These are phyloP conservation scores for Orbilia blumenaviensis DNA, from an alignment of 2,329 filamentous ascomycete species.

Conservation along the genomic window DNA sequence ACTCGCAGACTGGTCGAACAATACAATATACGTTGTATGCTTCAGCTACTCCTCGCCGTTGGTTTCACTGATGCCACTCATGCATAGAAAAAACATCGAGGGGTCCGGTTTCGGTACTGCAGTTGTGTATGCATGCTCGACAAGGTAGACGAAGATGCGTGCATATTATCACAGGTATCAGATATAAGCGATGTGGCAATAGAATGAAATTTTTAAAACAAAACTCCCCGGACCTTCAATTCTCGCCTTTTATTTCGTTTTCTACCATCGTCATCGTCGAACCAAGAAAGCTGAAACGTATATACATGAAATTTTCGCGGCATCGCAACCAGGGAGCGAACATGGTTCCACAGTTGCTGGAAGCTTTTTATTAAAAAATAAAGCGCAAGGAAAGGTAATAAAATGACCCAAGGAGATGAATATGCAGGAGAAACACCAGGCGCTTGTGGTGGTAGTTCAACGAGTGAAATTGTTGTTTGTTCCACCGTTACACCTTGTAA, in stretches of 20 bases:
- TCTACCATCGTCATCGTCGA: constrained; percentile 15
- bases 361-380: constrained; percentile 22
- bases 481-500: constrained; percentile 44
- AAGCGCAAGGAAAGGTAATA: constrained; percentile 10
- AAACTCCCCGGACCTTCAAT: background rate
- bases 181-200: constrained; percentile 25
- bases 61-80: background rate
- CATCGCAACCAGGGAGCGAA: constrained; percentile 16
- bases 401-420: constrained; percentile 34
- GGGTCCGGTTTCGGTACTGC: background rate
- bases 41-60: constrained; percentile 24
- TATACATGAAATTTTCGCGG: constrained; percentile 31
- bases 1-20: background rate
- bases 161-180: constrained; percentile 22
- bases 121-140: background rate
- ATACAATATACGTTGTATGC: background rate
- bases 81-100: constrained; percentile 15
- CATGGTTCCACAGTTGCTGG: constrained; percentile 1
- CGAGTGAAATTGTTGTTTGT: constrained; percentile 46
- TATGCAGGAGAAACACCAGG: constrained; percentile 46
- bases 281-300: constrained; percentile 12
- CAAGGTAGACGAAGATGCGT: background rate
- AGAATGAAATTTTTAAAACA: constrained; percentile 7
- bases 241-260: constrained; percentile 22
- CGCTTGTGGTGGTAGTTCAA: constrained; percentile 33